phyloP scores from a whole-genome alignment of 306 rosid genomes.

The Pueraria montana region DNA sequence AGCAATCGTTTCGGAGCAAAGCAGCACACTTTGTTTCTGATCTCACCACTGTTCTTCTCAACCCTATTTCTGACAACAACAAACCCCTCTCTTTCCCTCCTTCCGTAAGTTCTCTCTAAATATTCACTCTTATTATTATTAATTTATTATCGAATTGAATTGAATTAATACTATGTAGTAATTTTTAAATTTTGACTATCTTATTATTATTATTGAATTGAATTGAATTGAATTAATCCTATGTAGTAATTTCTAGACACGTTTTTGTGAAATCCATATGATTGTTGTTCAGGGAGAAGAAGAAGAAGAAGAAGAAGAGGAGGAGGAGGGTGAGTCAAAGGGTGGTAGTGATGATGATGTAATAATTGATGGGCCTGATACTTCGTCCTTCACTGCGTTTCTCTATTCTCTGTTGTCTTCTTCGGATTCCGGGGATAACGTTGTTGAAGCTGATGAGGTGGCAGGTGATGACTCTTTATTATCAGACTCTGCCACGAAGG shows the following conservation, averaged over 20 bases:
- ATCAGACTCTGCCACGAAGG: constrained; percentile 57
- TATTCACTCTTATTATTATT: not conserved
- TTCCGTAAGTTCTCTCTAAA: constrained; percentile 55
- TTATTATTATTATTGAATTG: not conserved
- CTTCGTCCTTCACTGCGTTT: constrained; percentile 90
- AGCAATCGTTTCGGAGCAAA: constrained; percentile 77
- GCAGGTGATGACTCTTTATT: constrained; percentile 24
- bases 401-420: constrained; percentile 78
- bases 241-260: not conserved
- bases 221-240: constrained; percentile 6
- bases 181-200: constrained; percentile 14
- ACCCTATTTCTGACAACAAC: constrained; percentile 79
- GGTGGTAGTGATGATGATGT: constrained; percentile 32
- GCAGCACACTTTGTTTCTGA: constrained; percentile 89
- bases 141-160: not conserved
- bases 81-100: constrained; percentile 55
- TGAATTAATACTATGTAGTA: not conserved
- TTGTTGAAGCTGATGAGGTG: constrained; percentile 53
- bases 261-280: not conserved
- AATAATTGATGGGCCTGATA: constrained; percentile 81
- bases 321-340: constrained; percentile 50
- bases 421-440: constrained; percentile 56
- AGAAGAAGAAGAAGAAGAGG: constrained; percentile 48
- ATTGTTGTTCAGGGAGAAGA: constrained; percentile 65
- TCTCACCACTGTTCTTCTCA: constrained; percentile 87